Conservation (phyloP, 305 asterid genomes). For the Fraxinus dipetala region DNA sequence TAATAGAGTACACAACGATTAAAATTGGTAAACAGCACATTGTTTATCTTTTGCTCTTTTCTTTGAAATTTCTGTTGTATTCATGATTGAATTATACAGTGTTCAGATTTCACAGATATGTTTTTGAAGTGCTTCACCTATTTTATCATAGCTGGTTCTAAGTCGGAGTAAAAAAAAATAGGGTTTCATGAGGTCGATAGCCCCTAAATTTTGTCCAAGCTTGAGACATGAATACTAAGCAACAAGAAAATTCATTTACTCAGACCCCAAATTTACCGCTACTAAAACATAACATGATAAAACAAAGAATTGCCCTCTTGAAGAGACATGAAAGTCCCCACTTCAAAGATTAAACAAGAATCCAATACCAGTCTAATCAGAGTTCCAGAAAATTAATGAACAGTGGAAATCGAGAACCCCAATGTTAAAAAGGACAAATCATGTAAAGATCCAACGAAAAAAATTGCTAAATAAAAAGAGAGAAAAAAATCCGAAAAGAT, state of each 20-base stretch:
- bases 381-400: background rate
- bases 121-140: background rate
- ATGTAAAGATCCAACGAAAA: background rate
- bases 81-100: background rate
- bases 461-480: background rate
- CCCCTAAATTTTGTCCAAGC: conserved; percentile 16
- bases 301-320: background rate
- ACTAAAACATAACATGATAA: background rate
- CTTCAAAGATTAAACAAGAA: background rate
- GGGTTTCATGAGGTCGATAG: background rate
- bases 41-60: background rate
- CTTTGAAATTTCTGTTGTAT: background rate
- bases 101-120: background rate
- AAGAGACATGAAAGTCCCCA: background rate
- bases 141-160: conserved; percentile 10
- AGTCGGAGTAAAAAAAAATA: background rate
- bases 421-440: background rate
- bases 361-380: background rate
- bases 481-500: background rate
- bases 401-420: background rate
- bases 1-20: background rate
- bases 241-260: background rate
- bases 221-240: background rate
- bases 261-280: background rate
- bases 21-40: background rate